Evolutionary conservation across 805 yeast species (phyloP).

Genomic region (Candida methanosorbosa): DNA sequence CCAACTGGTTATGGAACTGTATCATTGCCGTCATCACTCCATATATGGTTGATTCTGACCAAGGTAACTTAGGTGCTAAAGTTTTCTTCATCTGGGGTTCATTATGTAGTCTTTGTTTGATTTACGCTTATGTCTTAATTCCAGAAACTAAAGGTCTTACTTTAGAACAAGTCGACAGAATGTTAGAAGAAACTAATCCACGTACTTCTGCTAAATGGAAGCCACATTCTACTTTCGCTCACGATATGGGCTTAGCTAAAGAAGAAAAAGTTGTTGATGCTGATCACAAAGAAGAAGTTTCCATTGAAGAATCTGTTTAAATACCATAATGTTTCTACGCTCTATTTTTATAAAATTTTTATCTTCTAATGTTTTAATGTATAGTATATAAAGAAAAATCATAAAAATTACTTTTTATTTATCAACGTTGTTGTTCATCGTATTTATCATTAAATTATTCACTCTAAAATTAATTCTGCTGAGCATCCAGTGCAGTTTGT

Average conservation of each 20-base stretch:
- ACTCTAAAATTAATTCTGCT: no score
- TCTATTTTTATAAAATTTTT: no score
- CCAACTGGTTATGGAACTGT: slow-evolving; percentile 77
- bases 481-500: no score
- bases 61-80: slow-evolving; percentile 51
- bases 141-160: slow-evolving; percentile 77
- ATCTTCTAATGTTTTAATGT: no score
- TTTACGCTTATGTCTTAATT: slow-evolving; percentile 66
- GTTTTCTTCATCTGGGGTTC: slow-evolving; percentile 72
- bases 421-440: no score
- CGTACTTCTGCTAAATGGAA: slow-evolving; percentile 25
- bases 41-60: slow-evolving; percentile 56
- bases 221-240: slow-evolving; percentile 24
- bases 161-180: slow-evolving; percentile 68
- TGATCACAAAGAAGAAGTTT: slow-evolving; percentile 10
- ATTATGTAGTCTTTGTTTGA: slow-evolving; percentile 31
- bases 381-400: no score
- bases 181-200: slow-evolving; percentile 28
- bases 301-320: not conserved
- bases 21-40: slow-evolving; percentile 73
- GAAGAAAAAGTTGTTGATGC: slow-evolving; percentile 10
- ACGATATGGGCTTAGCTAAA: slow-evolving; percentile 17
- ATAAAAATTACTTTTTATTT: no score
- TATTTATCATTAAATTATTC: no score
- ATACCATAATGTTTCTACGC: no score